Evolutionary conservation across 73 alveolate genomes (phyloP), one percentile per base, ranked within the genome.

Genomic region (Blepharisma stoltei): DNA sequence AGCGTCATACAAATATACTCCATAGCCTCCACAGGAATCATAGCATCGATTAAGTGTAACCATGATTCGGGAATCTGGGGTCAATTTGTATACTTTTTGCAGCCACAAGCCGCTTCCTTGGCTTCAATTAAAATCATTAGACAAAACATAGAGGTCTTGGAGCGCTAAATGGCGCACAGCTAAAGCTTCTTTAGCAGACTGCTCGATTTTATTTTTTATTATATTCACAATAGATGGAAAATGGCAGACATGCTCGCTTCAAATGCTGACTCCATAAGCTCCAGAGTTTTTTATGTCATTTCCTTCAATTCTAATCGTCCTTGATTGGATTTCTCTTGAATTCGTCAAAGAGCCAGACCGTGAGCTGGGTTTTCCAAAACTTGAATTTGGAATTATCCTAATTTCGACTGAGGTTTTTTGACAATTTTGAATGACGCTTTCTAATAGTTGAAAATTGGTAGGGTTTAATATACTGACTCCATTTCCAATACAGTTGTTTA

Each of bases 11-110:
- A 54, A 25, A 70, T 67, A 18, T 4, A 79, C 43, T 1, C 86
- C 86, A 27, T 18, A 70, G 14, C 86, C 86, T 9, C 32, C 9
- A 52, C 69, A 67, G 49, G n/a, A 14, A 69, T 69, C 79, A 46
- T 44, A 69, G 5, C 76, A 9, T 2, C 79, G 79, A 43, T 69
- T 69, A 18, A 18, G 25, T 7, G 27, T 14, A 4, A 69, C 21
- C n/a, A 14, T 9, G 5, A 69, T 25, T 32, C 3, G 41, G 41
- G 41, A 32, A 32, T 32, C 41, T 32, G 41, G 5, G 0, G 41
- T 32, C 41, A 32, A 32, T 44, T 69, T 46, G 41, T 23, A n/a
- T n/a, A 69, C 79, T 69, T 46, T 69, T 69, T 69, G 65, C 20
- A 69, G 60, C 79, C 55, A 46, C 1, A 38, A 44, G 4, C 79